These are phyloP conservation scores for Pascua sp. DNA, from an alignment of 1,284 basidiomycete genomes.

Conservation along the genomic window DNA sequence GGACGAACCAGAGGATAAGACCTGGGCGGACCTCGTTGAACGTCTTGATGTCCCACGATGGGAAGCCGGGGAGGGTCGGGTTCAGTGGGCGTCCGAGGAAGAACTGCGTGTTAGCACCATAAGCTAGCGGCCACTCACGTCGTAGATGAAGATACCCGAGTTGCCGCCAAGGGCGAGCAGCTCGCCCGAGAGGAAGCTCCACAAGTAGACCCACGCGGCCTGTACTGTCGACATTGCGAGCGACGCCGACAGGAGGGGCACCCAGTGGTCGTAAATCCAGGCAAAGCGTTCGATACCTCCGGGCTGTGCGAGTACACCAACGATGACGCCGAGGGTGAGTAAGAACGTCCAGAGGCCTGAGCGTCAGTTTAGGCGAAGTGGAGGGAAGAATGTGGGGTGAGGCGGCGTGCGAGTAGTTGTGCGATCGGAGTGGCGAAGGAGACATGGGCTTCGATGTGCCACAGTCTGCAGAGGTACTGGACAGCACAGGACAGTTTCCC, in stretches of 20 bases:
- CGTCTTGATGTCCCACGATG: conserved; percentile 87
- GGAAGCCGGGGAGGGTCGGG: conserved; percentile 58
- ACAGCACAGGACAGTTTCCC: too few relatives aligned
- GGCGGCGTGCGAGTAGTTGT: too few relatives aligned
- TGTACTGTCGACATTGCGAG: conserved; percentile 74
- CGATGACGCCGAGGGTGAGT: conserved; percentile 66
- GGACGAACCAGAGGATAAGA: conserved; percentile 88
- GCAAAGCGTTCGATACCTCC: conserved; percentile 78
- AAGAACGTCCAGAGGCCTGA: conserved; percentile 83
- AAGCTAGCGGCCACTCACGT: conserved; percentile 58
- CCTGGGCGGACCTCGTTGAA: conserved; percentile 97
- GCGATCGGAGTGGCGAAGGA: too few relatives aligned
- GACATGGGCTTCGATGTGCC: not conserved
- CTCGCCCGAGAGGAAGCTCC: conserved; percentile 61
- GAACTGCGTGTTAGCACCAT: conserved; percentile 60
- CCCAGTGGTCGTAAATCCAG: conserved; percentile 87
- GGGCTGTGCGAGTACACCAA: conserved; percentile 62
- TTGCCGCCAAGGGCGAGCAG: conserved; percentile 91
- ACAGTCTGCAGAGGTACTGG: not conserved
- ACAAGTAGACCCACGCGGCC: conserved; percentile 67
- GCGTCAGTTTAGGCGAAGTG: not conserved
- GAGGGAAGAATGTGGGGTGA: not conserved
- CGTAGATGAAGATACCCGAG: conserved; percentile 80
- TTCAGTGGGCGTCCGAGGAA: conserved; percentile 96
- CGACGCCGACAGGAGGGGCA: conserved; percentile 81